Base-by-base conservation (phyloP, 2,329 filamentous ascomycete genomes). In the Phyllosticta ampelicida region DNA sequence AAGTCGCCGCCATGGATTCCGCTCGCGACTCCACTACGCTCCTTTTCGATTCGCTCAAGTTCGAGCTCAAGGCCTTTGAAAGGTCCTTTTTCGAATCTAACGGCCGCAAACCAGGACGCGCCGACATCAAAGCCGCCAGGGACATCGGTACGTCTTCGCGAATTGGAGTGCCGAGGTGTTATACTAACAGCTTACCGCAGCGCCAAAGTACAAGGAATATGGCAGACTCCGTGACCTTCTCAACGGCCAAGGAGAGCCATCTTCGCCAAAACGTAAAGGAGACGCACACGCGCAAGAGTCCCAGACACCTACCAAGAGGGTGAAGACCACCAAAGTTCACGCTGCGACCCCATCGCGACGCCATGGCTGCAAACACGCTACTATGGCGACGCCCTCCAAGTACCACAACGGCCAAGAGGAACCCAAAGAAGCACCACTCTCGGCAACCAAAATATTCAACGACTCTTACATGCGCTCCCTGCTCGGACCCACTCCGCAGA, bases 401-500 rank as follows among this genome's bases (percentile, higher is more conserved):
- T 75, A 50, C 19, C 21, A 48, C 26, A 19, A 36, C 13, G 26
- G 9, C 52, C 52, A 49, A 20, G 48, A 21, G 53, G 48, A 16
- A 9, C 11, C 48, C 18, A 19, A 28, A 16, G 20, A 56, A 30
- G 36, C 56, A 13, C 49, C 50, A 84, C 83, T 1, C 83, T 84
- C 1, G 79, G 79, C 1, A 74, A 78, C 50, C 28, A 82, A 78
- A 60, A 74, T 86, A 5, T 86, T 86, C 66, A 83, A 81, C 59
- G 81, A 83, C 1, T 72, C 78, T 0, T 11, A 44, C 19, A 30
- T 26, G 23, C 28, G 23, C 19, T 23, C 30, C 21, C 51, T 55
- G 53, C 80, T 94, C 61, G 87, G 87, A 2, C 89, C 89, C 1
- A 94, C 89, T 11, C 89, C 89, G 2, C 89, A 92, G 66, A 83